A percentile compares a stretch with the other conserved stretches of the same genome.
These are phyloP conservation scores for Kluyveromyces nonfermentans DNA, from an alignment of 805 yeast species.

Conservation along the genomic window DNA sequence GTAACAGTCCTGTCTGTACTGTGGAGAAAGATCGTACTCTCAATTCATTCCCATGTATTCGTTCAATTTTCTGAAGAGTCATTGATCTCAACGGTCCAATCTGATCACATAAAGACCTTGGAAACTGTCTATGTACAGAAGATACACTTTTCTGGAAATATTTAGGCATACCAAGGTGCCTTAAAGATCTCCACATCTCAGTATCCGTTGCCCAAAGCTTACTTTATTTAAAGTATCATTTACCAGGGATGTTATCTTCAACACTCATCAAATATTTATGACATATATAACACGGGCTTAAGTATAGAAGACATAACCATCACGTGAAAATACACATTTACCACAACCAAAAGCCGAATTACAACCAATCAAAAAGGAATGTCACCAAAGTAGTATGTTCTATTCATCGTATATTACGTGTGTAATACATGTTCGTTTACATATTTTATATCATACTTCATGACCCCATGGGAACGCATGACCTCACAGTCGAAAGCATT, in stretches of 20 bases:
- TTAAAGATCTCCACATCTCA: neutral
- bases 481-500: neutral
- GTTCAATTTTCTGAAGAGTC: neutral
- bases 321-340: neutral
- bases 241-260: neutral
- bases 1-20: neutral
- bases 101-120: neutral
- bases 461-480: neutral
- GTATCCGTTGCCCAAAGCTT: neutral
- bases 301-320: too few relatives aligned
- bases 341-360: neutral
- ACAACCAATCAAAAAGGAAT: neutral
- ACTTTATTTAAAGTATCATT: neutral
- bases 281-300: too few relatives aligned
- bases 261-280: too few relatives aligned
- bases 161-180: neutral
- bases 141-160: neutral
- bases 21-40: neutral
- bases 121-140: neutral
- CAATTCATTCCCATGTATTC: neutral
- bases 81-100: neutral
- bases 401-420: neutral
- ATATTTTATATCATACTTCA: neutral
- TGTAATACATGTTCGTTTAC: neutral
- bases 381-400: neutral